Evolutionary conservation across 805 yeast genomes (phyloP).

Genomic region (Kuraishia floccosa): DNA sequence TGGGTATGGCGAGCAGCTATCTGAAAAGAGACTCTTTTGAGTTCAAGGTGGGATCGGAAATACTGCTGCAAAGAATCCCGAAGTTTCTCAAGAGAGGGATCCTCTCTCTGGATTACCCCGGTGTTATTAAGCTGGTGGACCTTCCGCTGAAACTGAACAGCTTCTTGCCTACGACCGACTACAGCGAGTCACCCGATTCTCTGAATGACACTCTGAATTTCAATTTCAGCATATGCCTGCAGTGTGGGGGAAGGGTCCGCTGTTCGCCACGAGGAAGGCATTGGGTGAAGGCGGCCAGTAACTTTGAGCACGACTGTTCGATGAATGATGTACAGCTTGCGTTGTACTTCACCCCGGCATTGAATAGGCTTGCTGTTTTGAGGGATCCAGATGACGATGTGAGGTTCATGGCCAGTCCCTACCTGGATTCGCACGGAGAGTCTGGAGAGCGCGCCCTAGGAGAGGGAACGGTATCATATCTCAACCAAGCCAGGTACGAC

Average conservation of each 20-base stretch:
- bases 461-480: slow-evolving; percentile 42
- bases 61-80: too few species aligned
- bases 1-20: too few species aligned
- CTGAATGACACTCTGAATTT: too few species aligned
- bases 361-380: too few species aligned
- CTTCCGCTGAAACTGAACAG: slow-evolving; percentile 34
- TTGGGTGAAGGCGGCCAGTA: too few species aligned
- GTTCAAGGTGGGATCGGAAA: too few species aligned
- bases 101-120: slow-evolving; percentile 36
- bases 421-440: slow-evolving; percentile 68
- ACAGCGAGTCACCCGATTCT: too few species aligned
- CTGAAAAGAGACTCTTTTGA: too few species aligned
- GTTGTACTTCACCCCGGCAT: too few species aligned
- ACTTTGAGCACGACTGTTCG: too few species aligned
- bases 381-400: too few species aligned
- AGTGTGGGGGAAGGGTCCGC: slow-evolving; percentile 33
- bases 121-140: slow-evolving; percentile 37
- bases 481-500: slow-evolving; percentile 41
- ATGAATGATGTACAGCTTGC: too few species aligned
- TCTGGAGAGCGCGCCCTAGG: slow-evolving; percentile 43
- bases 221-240: slow-evolving; percentile 24
- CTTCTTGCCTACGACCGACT: slow-evolving; percentile 14
- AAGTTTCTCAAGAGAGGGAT: slow-evolving; percentile 13
- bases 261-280: slow-evolving; percentile 9
- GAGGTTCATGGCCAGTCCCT: slow-evolving; percentile 66